Conservation (phyloP, 2,329 filamentous ascomycete species). For the Talaromyces sp. region DNA sequence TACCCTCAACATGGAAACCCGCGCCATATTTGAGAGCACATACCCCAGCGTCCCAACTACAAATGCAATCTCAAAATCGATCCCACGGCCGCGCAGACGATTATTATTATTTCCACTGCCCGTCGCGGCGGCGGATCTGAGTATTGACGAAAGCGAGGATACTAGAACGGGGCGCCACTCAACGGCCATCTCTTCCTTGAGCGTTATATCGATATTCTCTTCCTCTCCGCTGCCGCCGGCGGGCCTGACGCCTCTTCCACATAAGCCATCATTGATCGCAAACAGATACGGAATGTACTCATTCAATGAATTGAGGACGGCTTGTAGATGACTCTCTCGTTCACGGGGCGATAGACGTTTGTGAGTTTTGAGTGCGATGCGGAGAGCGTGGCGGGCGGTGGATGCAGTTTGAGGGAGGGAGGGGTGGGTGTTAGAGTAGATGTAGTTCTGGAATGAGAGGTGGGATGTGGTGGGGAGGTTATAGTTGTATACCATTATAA, state of each 20-base stretch:
- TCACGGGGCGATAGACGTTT: slow-evolving; percentile 74
- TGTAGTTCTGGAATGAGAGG: slow-evolving; percentile 73
- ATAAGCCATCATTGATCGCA: slow-evolving; percentile 70
- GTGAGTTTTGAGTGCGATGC: slow-evolving; percentile 80
- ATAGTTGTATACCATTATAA: slow-evolving; percentile 84
- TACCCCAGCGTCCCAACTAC: slow-evolving; percentile 72
- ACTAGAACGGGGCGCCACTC: slow-evolving; percentile 77
- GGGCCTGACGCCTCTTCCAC: slow-evolving; percentile 37
- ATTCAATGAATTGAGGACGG: slow-evolving; percentile 65
- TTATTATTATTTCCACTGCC: slow-evolving; percentile 46
- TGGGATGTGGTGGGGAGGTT: slow-evolving; percentile 83
- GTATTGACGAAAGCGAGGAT: slow-evolving; percentile 48
- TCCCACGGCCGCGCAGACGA: slow-evolving; percentile 64
- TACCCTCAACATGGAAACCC: slow-evolving; percentile 63
- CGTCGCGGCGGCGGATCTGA: slow-evolving; percentile 14
- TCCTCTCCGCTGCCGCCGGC: slow-evolving; percentile 36
- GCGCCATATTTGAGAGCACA: slow-evolving; percentile 67
- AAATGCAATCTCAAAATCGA: slow-evolving; percentile 83
- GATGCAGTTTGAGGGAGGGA: slow-evolving; percentile 80
- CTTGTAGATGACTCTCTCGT: slow-evolving; percentile 66
- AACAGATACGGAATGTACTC: slow-evolving; percentile 81
- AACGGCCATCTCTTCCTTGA: slow-evolving; percentile 63
- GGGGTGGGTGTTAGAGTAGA: slow-evolving; percentile 78
- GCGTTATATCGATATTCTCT: slow-evolving; percentile 65
- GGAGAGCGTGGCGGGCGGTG: slow-evolving; percentile 76